Evolutionary conservation across 2,329 filamentous ascomycete species (phyloP), one percentile per base, ranked within the genome.

Genomic region (Fusarium nanum): DNA sequence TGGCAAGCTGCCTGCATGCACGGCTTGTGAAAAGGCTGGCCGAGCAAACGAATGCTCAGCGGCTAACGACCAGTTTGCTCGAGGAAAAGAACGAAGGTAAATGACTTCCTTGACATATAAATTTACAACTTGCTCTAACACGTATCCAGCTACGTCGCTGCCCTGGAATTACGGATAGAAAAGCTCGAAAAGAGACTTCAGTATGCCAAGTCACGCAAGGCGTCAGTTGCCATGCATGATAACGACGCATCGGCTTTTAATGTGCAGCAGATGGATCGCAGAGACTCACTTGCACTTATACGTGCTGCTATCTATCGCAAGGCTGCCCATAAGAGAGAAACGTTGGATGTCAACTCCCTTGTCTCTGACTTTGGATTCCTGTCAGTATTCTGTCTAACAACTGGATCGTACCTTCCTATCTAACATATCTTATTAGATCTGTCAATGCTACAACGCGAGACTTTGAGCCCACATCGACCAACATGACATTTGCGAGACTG

Each of bases 391-490:
- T 42, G 14, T 13, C 27, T 46, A 25, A 42, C 18, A 18, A 60
- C 30, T 12, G 12, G 23, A n/a, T 18, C n/a, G 23, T 49, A 10
- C 12, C 10, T 11, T 30, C 37, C 20, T 18, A 13, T 27, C 64
- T 74, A 48, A 73, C 48, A 46, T 48, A 18, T 30, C 7, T 16
- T 18, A n/a, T 27, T 16, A 96, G 93, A 59, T 93, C 95, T 7
- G 93, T 99, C 76, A 97, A 97, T 82, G 94, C 96, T 28, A 98
- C 94, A 0, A 95, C 94, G 3, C 88, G 94, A 76, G 96, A 98
- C 79, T 98, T 98, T 76, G 93, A 97, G 78, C 92, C 93, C 11
- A 93, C 94, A 61, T 90, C 92, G 30, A 92, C 89, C 64, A 93
- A 93, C 75, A 97, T 97, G 87, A 97, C 94, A 1, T 98, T 98